A percentile compares a stretch with the other conserved stretches of the same genome.
Evolutionary conservation across 2,329 filamentous ascomycete species (phyloP).

Genomic region (Trichoderma pleuroti): DNA sequence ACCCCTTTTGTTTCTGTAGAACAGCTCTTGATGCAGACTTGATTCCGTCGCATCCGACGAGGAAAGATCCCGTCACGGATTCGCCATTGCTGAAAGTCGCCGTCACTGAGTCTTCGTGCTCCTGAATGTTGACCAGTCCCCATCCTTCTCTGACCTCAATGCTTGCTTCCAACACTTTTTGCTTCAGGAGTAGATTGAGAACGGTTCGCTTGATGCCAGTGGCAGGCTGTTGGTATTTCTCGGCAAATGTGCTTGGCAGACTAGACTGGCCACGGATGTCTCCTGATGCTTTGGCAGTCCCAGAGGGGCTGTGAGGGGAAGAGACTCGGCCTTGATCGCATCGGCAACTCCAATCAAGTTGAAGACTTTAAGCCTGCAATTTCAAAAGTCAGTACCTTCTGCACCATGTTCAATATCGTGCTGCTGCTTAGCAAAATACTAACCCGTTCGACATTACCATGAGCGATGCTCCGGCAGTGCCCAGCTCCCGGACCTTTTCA

Average conservation of each 20-base stretch:
- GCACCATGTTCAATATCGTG: background rate
- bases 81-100: constrained; percentile 24
- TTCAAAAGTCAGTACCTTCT: background rate
- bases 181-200: constrained; percentile 23
- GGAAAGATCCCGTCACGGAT: constrained; percentile 23
- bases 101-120: constrained; percentile 23
- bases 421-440: background rate
- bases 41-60: constrained; percentile 28
- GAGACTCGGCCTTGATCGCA: constrained; percentile 16
- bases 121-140: constrained; percentile 24
- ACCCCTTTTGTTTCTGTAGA: constrained; percentile 20
- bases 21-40: constrained; percentile 22
- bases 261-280: constrained; percentile 23
- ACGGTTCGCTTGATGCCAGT: constrained; percentile 24
- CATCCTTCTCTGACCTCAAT: constrained; percentile 27
- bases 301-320: constrained; percentile 22
- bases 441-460: constrained; percentile 29
- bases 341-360: constrained; percentile 23
- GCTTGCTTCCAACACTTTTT: constrained; percentile 18
- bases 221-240: constrained; percentile 24
- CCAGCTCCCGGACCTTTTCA: constrained; percentile 24
- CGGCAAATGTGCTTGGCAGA: constrained; percentile 21
- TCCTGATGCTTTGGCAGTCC: constrained; percentile 22
- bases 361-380: constrained; percentile 24
- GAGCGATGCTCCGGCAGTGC: constrained; percentile 26